Evolutionary conservation across 768 basidiomycete genomes (phyloP).

Genomic region (Phaeotremella skinneri): DNA sequence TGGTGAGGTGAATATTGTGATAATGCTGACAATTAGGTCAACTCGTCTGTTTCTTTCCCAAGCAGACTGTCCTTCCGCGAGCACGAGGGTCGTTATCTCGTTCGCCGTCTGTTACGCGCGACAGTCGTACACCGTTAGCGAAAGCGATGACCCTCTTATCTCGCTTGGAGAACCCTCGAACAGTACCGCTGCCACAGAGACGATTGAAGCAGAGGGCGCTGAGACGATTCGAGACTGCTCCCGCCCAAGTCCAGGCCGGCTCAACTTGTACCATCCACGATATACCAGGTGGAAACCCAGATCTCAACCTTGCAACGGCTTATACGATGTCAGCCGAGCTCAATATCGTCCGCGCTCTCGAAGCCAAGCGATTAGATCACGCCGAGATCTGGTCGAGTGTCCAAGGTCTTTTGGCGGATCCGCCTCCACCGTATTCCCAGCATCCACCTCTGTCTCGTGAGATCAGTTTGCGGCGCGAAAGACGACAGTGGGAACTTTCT

Average conservation of each 20-base stretch:
- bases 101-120: constrained; percentile 35
- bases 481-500: constrained; percentile 33
- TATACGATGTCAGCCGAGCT: constrained; percentile 28
- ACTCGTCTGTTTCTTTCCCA: constrained; percentile 76
- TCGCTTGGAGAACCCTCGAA: constrained; percentile 31
- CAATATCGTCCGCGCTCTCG: constrained; percentile 30
- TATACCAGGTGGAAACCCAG: constrained; percentile 20
- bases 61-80: constrained; percentile 38
- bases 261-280: constrained; percentile 42
- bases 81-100: constrained; percentile 28
- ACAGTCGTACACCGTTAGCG: constrained; percentile 28
- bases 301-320: constrained; percentile 23
- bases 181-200: background rate
- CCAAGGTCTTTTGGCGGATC: constrained; percentile 29
- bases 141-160: constrained; percentile 47
- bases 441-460: constrained; percentile 20
- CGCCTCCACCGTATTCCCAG: constrained; percentile 40
- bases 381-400: constrained; percentile 39
- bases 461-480: constrained; percentile 16
- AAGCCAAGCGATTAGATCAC: constrained; percentile 37
- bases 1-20: constrained; percentile 56
- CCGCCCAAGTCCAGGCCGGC: constrained; percentile 31
- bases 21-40: constrained; percentile 59
- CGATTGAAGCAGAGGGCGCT: background rate
- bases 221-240: constrained; percentile 21